phyloP scores from a whole-genome alignment of 768 basidiomycete species.

The Hemileccinum impolitum region DNA sequence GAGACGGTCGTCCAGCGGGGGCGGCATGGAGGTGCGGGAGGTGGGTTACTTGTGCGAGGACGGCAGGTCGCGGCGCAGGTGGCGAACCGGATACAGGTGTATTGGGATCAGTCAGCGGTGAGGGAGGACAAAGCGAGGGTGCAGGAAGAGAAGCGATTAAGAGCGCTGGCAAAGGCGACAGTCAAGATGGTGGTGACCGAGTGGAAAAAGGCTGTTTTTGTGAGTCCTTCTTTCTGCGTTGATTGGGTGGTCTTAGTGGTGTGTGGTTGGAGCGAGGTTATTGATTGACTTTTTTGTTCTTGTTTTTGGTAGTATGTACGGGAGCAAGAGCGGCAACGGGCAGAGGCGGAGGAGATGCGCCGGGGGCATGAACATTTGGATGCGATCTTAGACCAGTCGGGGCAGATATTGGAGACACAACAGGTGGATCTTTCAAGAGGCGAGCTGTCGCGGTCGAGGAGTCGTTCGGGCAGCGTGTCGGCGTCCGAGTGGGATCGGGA shows the following conservation, averaged over 20 bases:
- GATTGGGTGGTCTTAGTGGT: neutral
- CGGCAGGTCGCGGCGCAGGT: constrained; percentile 51
- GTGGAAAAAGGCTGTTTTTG: constrained; percentile 88
- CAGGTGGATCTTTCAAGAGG: constrained; percentile 61
- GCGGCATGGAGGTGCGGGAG: constrained; percentile 10
- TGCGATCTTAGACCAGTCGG: constrained; percentile 86
- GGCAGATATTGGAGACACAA: constrained; percentile 81
- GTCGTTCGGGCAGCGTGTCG: constrained; percentile 55
- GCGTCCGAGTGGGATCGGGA: constrained; percentile 23
- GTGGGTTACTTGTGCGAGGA: constrained; percentile 23
- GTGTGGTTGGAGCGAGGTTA: too few relatives aligned
- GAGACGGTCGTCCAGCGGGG: constrained; percentile 38
- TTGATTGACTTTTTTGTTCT: neutral
- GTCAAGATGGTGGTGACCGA: constrained; percentile 66
- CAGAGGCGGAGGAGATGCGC: constrained; percentile 74
- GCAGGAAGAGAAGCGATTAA: constrained; percentile 65
- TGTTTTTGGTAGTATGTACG: constrained; percentile 61
- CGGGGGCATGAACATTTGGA: constrained; percentile 85
- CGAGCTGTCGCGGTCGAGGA: constrained; percentile 42
- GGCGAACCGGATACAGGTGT: constrained; percentile 60
- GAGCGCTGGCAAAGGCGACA: constrained; percentile 66
- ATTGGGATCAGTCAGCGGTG: constrained; percentile 70
- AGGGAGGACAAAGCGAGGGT: constrained; percentile 56
- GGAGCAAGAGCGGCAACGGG: constrained; percentile 57
- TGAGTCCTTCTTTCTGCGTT: constrained; percentile 37